Conservation (phyloP, 345 rosid species). For the Corchorus olitorius region DNA sequence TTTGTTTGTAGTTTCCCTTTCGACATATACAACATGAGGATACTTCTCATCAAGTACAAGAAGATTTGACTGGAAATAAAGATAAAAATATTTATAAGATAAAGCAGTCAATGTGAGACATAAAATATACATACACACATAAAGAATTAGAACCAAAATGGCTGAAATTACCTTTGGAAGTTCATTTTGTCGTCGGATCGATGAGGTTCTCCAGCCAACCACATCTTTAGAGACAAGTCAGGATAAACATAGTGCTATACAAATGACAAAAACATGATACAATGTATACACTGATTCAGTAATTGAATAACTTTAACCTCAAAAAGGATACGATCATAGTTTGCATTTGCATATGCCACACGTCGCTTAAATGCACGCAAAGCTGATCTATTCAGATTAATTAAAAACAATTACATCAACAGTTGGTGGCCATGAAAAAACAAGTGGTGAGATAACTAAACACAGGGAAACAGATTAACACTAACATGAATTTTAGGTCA, state of each 20-base stretch:
- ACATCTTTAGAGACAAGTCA: constrained; percentile 56
- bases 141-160: background rate
- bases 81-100: constrained; percentile 8
- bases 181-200: constrained; percentile 80
- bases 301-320: constrained; percentile 10
- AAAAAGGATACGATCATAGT: constrained; percentile 82
- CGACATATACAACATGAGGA: constrained; percentile 76
- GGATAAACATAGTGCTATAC: constrained; percentile 33
- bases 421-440: constrained; percentile 2
- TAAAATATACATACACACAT: background rate
- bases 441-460: background rate
- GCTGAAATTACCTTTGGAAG: constrained; percentile 64
- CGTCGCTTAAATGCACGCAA: constrained; percentile 81
- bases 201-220: constrained; percentile 97
- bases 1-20: constrained; percentile 34
- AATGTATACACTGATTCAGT: constrained; percentile 10
- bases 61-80: constrained; percentile 63
- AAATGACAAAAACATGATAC: constrained; percentile 11
- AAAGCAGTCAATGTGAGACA: background rate
- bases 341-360: constrained; percentile 90
- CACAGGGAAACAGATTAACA: constrained; percentile 7
- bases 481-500: constrained; percentile 78
- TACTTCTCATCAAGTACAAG: constrained; percentile 64
- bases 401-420: constrained; percentile 25
- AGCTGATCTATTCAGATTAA: constrained; percentile 70